Evolutionary conservation across 495 filamentous ascomycete species (phyloP).

Genomic region (Clohesyomyces aquaticus): DNA sequence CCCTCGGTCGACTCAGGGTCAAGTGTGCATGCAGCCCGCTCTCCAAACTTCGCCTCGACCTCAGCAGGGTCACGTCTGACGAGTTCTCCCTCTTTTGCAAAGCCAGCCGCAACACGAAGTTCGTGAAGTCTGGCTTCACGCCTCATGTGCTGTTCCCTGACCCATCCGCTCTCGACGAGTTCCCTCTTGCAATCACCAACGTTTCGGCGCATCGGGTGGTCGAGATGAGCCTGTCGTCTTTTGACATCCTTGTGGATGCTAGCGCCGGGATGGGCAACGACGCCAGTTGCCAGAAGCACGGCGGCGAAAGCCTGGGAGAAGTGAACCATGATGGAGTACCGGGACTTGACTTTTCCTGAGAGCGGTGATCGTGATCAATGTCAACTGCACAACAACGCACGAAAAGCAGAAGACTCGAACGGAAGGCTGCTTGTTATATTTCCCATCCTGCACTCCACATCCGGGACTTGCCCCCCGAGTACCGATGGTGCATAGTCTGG

Average conservation of each 20-base stretch:
- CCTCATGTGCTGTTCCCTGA: conserved; percentile 31
- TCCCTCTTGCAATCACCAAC: conserved; percentile 32
- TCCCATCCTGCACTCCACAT: not conserved
- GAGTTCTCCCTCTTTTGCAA: conserved; percentile 25
- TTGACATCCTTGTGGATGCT: conserved; percentile 32
- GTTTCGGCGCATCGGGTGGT: conserved; percentile 29
- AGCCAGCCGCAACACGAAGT: conserved; percentile 34
- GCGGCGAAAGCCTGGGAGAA: conserved; percentile 33
- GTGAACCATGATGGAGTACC: conserved; percentile 29
- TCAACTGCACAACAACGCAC: not conserved
- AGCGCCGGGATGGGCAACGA: conserved; percentile 31
- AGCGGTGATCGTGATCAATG: conserved; percentile 5
- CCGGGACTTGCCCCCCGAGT: conserved; percentile 10
- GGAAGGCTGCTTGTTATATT: conserved; percentile 32
- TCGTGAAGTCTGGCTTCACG: conserved; percentile 34
- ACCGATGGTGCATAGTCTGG: conserved; percentile 11
- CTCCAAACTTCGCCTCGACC: conserved; percentile 24
- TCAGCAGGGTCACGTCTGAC: conserved; percentile 24
- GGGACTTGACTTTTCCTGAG: not conserved
- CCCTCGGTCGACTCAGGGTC: conserved; percentile 42
- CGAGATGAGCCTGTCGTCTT: conserved; percentile 34
- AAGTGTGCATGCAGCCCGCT: conserved; percentile 33
- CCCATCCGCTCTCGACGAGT: conserved; percentile 34
- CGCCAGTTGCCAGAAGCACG: conserved; percentile 29
- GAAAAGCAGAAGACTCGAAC: not conserved